Evolutionary conservation across 805 yeast species (phyloP), one percentile per base, ranked within the genome.

Genomic region (Scheffersomyces lignosus): DNA sequence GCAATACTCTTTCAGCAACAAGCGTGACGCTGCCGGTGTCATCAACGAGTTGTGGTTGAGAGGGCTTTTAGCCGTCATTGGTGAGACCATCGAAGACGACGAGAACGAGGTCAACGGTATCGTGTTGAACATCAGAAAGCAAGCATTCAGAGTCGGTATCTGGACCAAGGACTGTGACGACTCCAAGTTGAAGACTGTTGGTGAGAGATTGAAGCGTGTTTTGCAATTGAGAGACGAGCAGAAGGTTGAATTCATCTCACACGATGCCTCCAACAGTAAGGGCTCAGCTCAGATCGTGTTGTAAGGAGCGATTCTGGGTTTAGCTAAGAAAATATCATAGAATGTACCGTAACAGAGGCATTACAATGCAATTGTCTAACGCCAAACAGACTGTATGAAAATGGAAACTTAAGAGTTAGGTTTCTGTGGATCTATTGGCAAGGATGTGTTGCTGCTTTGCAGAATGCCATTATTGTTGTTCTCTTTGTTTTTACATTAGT

Each of bases 1-100:
- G 96, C 71, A 64, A 49, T 66, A 52, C 47, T 75, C 86, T 29
- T 86, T 78, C 68, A 81, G 77, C 66, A 81, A 84, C 66, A 82
- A 73, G 62, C 75, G 78, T 44, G 83, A 76, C 47, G 69, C 66
- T 43, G 63, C 67, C 44, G 66, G 71, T 31, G 80, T 80, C 44
- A 81, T 88, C 60, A 91, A 90, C 63, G 95, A 89, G 51, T 73
- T 87, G 58, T 93, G 98, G 99, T 80, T 88, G 58, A 75, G 95
- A 65, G 81, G 90, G 35, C 73, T 93, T 57, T 77, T 93, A 52
- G 82, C 95, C 34, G 87, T 87, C 38, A 87, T 93, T 63, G 99
- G 99, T 55, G 98, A 90, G 70, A 87, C 96, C 38, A 82, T 91
- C 51, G 93, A 86, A 59, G 89, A 81, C 48, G 86, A 80, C 40